Conservation (phyloP, 257 asterid genomes). For the Lycium ferocissimum region DNA sequence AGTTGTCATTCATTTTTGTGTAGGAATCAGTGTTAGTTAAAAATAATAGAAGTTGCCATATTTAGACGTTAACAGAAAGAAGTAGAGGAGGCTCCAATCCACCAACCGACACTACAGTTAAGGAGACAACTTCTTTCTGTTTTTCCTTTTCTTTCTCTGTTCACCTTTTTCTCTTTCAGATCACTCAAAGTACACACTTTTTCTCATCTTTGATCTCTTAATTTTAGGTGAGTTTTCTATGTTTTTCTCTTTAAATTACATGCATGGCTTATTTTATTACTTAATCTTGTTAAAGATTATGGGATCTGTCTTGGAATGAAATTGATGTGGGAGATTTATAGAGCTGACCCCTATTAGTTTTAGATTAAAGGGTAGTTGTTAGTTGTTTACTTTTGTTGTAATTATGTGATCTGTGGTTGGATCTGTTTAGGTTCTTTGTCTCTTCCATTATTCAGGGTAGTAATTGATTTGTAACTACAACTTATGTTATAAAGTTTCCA, state of each 20-base stretch:
- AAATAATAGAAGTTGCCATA: neutral
- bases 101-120: slow-evolving; percentile 26
- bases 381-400: too few species aligned
- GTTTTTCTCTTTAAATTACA: neutral
- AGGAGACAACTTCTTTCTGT: too few species aligned
- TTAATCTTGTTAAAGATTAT: neutral
- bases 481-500: too few species aligned
- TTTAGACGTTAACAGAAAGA: neutral
- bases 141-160: too few species aligned
- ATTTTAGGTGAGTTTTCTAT: neutral
- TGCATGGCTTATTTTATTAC: too few species aligned
- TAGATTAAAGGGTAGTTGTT: neutral
- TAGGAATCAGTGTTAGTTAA: neutral
- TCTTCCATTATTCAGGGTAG: too few species aligned
- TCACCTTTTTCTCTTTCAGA: neutral
- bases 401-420: neutral
- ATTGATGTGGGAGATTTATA: too few species aligned
- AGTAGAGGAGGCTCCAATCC: neutral
- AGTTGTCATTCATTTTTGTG: neutral
- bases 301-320: neutral
- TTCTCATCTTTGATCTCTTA: neutral
- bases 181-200: neutral
- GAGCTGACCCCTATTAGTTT: neutral
- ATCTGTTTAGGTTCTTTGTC: too few species aligned
- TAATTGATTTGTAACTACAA: too few species aligned